These are phyloP conservation scores for Prototheca cutis DNA, from an alignment of 163 green algal species.

Conservation along the genomic window DNA sequence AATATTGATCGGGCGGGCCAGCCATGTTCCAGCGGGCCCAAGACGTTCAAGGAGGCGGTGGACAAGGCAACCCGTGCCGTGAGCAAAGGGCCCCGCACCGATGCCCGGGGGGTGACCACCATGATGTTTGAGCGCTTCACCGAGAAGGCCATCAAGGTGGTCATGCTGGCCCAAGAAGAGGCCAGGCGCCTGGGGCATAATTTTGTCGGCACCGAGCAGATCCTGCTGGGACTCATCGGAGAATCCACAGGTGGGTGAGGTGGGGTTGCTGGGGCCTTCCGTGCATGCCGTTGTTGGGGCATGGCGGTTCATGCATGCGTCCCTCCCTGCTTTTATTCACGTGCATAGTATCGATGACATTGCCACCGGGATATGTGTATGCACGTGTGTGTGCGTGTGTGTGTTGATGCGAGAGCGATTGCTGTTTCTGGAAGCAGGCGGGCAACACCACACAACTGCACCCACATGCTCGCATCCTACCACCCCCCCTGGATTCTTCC, in stretches of 20 bases:
- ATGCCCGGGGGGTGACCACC: conserved; percentile 13
- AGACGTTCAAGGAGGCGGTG: background rate
- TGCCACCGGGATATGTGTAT: too few species aligned
- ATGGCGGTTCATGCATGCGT: too few species aligned
- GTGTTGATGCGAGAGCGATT: too few species aligned
- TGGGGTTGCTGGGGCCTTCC: conserved; percentile 3
- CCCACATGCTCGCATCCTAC: too few species aligned
- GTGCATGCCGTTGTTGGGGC: too few species aligned
- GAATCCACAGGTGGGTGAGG: conserved; percentile 68
- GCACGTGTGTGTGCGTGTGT: too few species aligned
- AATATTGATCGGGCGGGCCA: background rate
- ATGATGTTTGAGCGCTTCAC: conserved; percentile 96
- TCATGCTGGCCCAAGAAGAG: conserved; percentile 99
- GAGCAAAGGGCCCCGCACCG: background rate
- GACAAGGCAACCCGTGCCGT: background rate
- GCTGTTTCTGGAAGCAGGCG: too few species aligned
- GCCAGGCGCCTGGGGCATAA: conserved; percentile 84
- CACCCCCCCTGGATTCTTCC: too few species aligned
- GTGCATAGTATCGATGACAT: too few species aligned
- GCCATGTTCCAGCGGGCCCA: background rate
- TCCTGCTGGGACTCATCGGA: conserved; percentile 96
- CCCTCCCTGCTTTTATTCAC: too few species aligned
- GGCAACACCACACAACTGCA: too few species aligned
- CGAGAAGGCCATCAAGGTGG: conserved; percentile 95
- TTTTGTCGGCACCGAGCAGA: conserved; percentile 99